phyloP scores from a whole-genome alignment of 495 filamentous ascomycete species.

The Chaetomidium leptoderma region DNA sequence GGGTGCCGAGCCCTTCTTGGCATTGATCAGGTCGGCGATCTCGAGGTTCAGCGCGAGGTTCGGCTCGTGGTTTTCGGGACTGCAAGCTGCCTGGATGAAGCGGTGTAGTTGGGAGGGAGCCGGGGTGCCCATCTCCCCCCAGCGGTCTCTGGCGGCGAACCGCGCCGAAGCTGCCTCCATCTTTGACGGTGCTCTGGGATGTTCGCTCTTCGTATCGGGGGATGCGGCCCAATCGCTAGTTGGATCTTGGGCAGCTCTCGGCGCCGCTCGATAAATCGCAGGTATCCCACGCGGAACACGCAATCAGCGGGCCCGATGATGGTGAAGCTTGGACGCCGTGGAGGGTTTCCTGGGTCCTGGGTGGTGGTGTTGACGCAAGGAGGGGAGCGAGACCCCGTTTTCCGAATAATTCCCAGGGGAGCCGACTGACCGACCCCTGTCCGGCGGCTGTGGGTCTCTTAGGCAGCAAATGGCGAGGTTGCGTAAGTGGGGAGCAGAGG shows the following conservation, averaged over 20 bases:
- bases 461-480: constrained; percentile 19
- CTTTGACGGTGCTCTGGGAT: constrained; percentile 10
- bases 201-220: neutral
- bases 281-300: neutral
- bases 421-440: neutral
- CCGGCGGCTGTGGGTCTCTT: neutral
- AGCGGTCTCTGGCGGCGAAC: constrained; percentile 93
- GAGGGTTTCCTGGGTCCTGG: neutral
- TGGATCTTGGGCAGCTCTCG: neutral
- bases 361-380: neutral
- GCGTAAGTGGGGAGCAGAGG: constrained; percentile 21
- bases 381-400: constrained; percentile 12
- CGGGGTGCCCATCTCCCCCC: constrained; percentile 72
- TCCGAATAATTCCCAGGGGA: constrained; percentile 18
- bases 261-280: neutral
- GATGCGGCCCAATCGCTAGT: neutral
- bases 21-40: constrained; percentile 93
- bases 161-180: constrained; percentile 96
- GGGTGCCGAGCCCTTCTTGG: constrained; percentile 95
- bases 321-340: neutral
- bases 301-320: neutral
- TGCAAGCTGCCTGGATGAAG: constrained; percentile 93
- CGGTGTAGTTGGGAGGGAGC: constrained; percentile 82
- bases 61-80: constrained; percentile 93
- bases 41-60: constrained; percentile 95